Base-by-base conservation (phyloP, 2,329 filamentous ascomycete species). In the Dissoconium aciculare region DNA sequence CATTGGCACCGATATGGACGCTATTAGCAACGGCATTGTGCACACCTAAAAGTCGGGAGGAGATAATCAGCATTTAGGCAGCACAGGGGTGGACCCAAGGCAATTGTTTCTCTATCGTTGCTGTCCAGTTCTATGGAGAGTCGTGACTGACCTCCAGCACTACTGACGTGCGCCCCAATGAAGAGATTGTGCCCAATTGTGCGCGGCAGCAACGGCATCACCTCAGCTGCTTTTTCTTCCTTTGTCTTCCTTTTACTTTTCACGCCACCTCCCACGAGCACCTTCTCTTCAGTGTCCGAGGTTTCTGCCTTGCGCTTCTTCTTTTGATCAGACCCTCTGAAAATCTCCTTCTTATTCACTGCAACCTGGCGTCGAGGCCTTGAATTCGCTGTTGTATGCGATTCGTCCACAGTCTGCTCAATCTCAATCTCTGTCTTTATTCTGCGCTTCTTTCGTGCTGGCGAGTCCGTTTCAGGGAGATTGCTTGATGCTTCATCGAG, bases 161-260 rank as follows among this genome's bases (percentile, higher is more conserved):
- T 75, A 55, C 79, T 89, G 38, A 95, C 83, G 54, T 98, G 89
- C 1, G 89, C 89, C 11, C 89, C 89, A 33, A 98, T 77, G 47
- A 80, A 77, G 68, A 94, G 79, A 52, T 76, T 75, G 38, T 87
- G 62, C 1, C 73, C 71, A 4, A 66, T 57, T 1, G 83, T 85
- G 19, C 89, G 69, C 15, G 65, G 60, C 12, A 74, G 76, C 2
- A 93, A 55, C 0, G 80, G 74, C 63, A 72, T 71, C 6, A 60
- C 57, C 41, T 65, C 64, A 30, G 62, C 58, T 32, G 63, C 59
- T 39, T 70, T 67, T 36, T 71, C 66, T 43, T 68, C 63, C 41
- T 71, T 68, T 23, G 64, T 65, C 48, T 69, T 73, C 10, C 60
- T 54, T 46, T 67, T 69, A 28, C 54, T 53, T 33, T 52, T 45